Conservation (phyloP, 441 rosid genomes). For the Populus hybrid region DNA sequence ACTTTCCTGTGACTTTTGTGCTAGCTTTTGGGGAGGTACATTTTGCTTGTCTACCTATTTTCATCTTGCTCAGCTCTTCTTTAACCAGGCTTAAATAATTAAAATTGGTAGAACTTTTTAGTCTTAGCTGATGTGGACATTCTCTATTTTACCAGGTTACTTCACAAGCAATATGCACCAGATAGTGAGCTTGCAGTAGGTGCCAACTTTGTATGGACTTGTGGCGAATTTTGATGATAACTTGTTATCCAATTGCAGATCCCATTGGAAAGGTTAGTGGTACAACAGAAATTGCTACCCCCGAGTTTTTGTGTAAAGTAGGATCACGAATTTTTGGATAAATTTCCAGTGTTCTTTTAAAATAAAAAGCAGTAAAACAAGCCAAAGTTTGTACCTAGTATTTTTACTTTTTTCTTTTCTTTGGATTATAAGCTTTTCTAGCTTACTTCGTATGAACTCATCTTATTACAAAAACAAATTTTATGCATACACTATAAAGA, state of each 20-base stretch:
- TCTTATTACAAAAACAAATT: background rate
- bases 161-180: conserved; percentile 89
- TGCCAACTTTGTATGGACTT: conserved; percentile 82
- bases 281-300: background rate
- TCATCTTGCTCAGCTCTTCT: too few relatives aligned
- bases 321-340: background rate
- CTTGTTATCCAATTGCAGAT: conserved; percentile 85
- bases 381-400: background rate
- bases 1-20: too few relatives aligned
- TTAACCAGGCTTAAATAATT: too few relatives aligned
- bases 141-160: conserved; percentile 60
- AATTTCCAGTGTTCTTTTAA: background rate
- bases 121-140: too few relatives aligned
- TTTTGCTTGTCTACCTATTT: too few relatives aligned
- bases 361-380: too few relatives aligned
- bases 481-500: background rate
- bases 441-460: background rate
- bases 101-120: too few relatives aligned
- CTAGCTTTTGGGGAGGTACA: too few relatives aligned
- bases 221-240: conserved; percentile 73
- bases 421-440: background rate
- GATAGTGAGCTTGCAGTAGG: conserved; percentile 98
- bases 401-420: too few relatives aligned
- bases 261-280: conserved; percentile 82
- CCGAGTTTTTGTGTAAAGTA: background rate